phyloP scores from a whole-genome alignment of 2,329 filamentous ascomycete genomes.

The Diaporthe humulicola region DNA sequence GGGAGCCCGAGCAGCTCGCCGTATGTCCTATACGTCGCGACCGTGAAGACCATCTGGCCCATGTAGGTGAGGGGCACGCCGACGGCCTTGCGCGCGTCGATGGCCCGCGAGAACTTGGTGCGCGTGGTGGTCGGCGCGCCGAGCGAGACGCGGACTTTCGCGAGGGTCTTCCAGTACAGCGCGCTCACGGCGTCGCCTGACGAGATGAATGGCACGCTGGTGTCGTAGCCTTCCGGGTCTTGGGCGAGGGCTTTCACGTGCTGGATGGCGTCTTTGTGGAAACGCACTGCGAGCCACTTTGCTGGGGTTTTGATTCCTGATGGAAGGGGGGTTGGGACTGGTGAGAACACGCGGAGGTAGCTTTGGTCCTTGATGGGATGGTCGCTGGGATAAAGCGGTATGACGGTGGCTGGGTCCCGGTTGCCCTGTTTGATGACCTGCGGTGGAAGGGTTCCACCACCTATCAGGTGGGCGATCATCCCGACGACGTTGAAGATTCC shows the following conservation, averaged over 20 bases:
- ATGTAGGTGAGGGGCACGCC: too few species aligned
- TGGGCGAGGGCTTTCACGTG: neutral
- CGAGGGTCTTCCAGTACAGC: neutral
- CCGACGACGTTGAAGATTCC: neutral
- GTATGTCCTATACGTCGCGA: too few species aligned
- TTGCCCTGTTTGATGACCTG: neutral
- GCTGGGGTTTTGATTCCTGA: neutral
- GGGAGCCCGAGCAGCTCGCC: too few species aligned
- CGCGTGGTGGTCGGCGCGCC: too few species aligned
- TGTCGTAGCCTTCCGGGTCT: neutral
- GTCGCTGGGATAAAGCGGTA: neutral
- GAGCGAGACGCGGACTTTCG: neutral
- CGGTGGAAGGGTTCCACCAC: neutral
- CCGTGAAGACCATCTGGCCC: too few species aligned
- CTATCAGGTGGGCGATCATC: neutral
- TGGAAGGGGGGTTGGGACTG: neutral
- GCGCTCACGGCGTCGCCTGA: neutral
- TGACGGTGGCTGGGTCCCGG: neutral
- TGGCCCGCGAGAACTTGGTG: too few species aligned
- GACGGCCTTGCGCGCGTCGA: too few species aligned
- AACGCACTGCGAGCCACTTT: neutral
- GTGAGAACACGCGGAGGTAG: neutral
- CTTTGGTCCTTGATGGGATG: neutral
- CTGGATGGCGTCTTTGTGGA: neutral
- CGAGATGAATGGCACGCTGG: neutral